These are phyloP conservation scores for Microstroma glucosiphilum DNA, from an alignment of 1,284 basidiomycete species.

Conservation along the genomic window DNA sequence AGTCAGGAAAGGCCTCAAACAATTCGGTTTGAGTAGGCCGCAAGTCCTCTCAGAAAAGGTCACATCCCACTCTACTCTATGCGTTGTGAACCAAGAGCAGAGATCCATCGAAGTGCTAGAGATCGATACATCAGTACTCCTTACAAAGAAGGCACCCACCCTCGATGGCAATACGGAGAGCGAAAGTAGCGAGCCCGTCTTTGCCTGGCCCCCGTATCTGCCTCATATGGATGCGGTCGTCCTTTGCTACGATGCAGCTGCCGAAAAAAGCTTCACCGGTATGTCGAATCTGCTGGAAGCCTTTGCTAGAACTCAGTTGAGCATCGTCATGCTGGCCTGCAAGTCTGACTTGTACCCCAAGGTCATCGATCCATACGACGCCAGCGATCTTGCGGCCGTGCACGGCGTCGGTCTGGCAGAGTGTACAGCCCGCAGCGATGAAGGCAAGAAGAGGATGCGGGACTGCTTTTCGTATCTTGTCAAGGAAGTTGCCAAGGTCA, in stretches of 20 bases:
- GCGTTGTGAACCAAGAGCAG: conserved; percentile 42
- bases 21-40: conserved; percentile 41
- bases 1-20: conserved; percentile 40
- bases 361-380: conserved; percentile 43
- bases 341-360: conserved; percentile 44
- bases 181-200: conserved; percentile 31
- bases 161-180: too few species aligned
- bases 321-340: conserved; percentile 46
- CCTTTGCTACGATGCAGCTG: conserved; percentile 43
- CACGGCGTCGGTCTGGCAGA: conserved; percentile 45
- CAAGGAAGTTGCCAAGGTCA: conserved; percentile 43
- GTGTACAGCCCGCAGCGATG: conserved; percentile 41
- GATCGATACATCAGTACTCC: conserved; percentile 38
- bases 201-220: conserved; percentile 42
- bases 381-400: conserved; percentile 43
- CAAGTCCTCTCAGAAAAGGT: conserved; percentile 38
- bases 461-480: conserved; percentile 45
- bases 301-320: conserved; percentile 31
- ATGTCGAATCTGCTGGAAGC: conserved; percentile 45
- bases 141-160: conserved; percentile 13
- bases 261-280: conserved; percentile 38
- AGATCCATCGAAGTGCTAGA: conserved; percentile 45
- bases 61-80: conserved; percentile 41
- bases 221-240: conserved; percentile 42
- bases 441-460: conserved; percentile 45